A percentile compares a stretch with the other conserved stretches of the same genome.
phyloP scores from a whole-genome alignment of 1,139 yeast genomes.

The Scheffersomyces lignicola region DNA sequence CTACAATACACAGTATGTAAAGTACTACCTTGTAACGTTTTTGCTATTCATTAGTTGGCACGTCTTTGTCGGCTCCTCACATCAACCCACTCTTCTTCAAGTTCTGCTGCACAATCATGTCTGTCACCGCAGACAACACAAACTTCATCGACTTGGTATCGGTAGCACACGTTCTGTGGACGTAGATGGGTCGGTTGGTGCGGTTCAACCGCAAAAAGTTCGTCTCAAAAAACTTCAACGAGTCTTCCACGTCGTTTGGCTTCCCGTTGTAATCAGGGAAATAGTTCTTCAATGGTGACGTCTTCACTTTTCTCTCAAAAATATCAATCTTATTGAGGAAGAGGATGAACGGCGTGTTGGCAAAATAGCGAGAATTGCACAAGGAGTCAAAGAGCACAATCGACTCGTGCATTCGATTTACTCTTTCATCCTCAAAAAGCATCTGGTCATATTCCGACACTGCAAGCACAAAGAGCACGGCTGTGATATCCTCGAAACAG shows the following conservation, averaged over 20 bases:
- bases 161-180: conserved; percentile 94
- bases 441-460: conserved; percentile 91
- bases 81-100: conserved; percentile 81
- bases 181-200: conserved; percentile 74
- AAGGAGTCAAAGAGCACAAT: conserved; percentile 79
- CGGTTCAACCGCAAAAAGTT: conserved; percentile 62
- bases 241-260: conserved; percentile 63
- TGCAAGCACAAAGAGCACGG: conserved; percentile 88
- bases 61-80: conserved; percentile 27
- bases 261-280: conserved; percentile 74
- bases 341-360: conserved; percentile 81
- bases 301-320: conserved; percentile 65
- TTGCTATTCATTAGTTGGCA: no score
- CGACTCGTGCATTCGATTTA: conserved; percentile 90
- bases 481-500: conserved; percentile 89
- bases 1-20: no score
- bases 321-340: conserved; percentile 88
- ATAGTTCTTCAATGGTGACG: conserved; percentile 63
- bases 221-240: conserved; percentile 65
- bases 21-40: no score
- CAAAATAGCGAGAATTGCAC: conserved; percentile 85
- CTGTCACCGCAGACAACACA: conserved; percentile 90
- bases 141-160: conserved; percentile 86
- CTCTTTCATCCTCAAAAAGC: conserved; percentile 85
- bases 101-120: conserved; percentile 81